Base-by-base conservation (phyloP, 108 stramenopile species). In the Skeletonema costatum region DNA sequence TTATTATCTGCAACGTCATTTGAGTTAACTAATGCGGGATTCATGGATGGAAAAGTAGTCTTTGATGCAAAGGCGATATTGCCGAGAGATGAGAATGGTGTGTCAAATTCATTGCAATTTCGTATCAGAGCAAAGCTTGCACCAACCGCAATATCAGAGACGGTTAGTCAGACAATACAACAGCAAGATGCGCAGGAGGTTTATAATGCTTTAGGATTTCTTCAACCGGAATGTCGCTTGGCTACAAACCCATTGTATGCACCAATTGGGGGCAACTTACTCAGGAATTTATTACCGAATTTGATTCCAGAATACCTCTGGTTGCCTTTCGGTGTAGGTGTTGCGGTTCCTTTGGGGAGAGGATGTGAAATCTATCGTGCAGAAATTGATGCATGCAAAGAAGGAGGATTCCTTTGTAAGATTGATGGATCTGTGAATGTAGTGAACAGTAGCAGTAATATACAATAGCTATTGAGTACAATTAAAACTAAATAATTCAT, bases 1-100 rank as follows among this genome's bases (percentile, higher is more conserved):
- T 68, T 68, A n/a, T 12, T 68, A 56, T 68, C 68, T 32, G 68
- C 68, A 48, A 68, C 68, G 6, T 51, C 50, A 51, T 68, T 68
- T 30, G 68, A 68, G 14, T 51, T 68, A 17, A 33, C 10, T 16
- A 32, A 68, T 16, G 32, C 30, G 1, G 32, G 48, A 35, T 68
- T 68, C 2, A 21, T 19, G 17, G 46, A 44, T n/a, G 68, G 32
- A 3, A 68, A 46, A 32, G 48, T 68, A 35, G 31, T 68, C 2
- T 51, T 68, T 33, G 50, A 32, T 32, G 68, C 68, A 11, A 51
- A 68, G 17, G 68, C 44, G 14, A 32, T 33, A 9, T n/a, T 56
- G 33, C 68, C 68, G 5, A 51, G 48, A 12, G 13, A 17, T 33
- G 51, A 31, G 5, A 51, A 48, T 4, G 48, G 48, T 13, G 51